These are phyloP conservation scores for Graphium sp. DNA, from an alignment of 2,329 filamentous ascomycete genomes.

Conservation along the genomic window DNA sequence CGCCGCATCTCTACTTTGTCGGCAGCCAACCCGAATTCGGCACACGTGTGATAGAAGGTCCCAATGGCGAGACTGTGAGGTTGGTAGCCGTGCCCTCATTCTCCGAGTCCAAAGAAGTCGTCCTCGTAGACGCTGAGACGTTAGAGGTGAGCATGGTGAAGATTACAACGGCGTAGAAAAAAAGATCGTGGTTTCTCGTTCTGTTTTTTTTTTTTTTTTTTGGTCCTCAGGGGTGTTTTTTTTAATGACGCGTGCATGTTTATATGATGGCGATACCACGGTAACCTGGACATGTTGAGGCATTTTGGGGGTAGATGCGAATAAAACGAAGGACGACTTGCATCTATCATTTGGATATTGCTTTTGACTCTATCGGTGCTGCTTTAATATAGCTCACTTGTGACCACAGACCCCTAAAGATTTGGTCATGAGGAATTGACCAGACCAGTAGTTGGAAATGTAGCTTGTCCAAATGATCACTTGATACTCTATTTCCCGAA, in stretches of 20 bases:
- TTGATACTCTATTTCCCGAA: too few species aligned
- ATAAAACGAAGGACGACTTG: too few species aligned
- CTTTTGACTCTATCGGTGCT: too few species aligned
- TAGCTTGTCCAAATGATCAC: too few species aligned
- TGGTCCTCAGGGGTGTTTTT: constrained; percentile 1
- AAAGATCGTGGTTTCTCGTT: constrained; percentile 2
- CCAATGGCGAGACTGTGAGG: constrained; percentile 52
- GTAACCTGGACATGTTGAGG: background rate
- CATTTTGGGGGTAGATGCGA: too few species aligned
- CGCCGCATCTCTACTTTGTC: constrained; percentile 82
- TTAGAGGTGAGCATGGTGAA: constrained; percentile 60
- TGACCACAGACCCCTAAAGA: too few species aligned
- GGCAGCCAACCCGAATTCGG: constrained; percentile 71
- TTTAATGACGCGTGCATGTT: constrained; percentile 1
- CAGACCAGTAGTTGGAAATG: too few species aligned
- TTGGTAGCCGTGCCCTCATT: constrained; percentile 78
- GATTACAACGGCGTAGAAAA: constrained; percentile 17
- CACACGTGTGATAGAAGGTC: constrained; percentile 50
- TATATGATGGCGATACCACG: background rate
- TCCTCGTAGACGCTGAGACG: constrained; percentile 74
- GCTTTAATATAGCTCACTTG: too few species aligned
- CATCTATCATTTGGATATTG: too few species aligned
- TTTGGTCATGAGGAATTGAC: too few species aligned
- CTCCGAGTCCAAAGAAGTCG: constrained; percentile 57
- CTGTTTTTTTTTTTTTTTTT: constrained; percentile 4